Evolutionary conservation across 2,329 filamentous ascomycete species (phyloP).

Genomic region (Fusarium sp.): DNA sequence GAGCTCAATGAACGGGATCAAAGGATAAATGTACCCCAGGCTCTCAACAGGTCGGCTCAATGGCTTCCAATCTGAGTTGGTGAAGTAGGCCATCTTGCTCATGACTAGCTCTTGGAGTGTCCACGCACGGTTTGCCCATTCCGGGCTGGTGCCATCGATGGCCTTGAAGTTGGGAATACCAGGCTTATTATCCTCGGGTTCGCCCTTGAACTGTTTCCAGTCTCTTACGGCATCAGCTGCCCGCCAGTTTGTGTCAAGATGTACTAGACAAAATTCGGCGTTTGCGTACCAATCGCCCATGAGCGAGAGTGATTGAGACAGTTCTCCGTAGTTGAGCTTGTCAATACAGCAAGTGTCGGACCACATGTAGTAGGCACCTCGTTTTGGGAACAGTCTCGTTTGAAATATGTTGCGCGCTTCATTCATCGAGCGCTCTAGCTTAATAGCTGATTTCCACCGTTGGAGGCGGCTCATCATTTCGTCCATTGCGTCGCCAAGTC

Average conservation of each 20-base stretch:
- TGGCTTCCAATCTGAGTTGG: slow-evolving; percentile 2
- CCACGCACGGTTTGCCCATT: slow-evolving; percentile 16
- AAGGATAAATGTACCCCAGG: slow-evolving; percentile 2
- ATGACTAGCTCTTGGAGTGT: slow-evolving; percentile 9
- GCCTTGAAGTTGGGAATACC: not conserved
- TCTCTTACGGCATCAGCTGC: not conserved
- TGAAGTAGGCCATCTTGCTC: slow-evolving; percentile 15
- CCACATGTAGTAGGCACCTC: slow-evolving; percentile 7
- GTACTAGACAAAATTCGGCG: slow-evolving; percentile 6
- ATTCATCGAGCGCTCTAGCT: not conserved
- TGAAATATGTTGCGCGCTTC: not conserved
- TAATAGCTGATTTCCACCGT: slow-evolving; percentile 13
- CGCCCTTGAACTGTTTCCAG: slow-evolving; percentile 5
- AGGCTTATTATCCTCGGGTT: not conserved
- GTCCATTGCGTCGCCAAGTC: not conserved
- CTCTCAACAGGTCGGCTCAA: slow-evolving; percentile 10
- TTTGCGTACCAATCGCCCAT: slow-evolving; percentile 20
- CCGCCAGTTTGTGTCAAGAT: slow-evolving; percentile 1
- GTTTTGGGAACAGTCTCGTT: not conserved
- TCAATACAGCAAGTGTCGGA: slow-evolving; percentile 16
- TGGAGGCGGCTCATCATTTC: slow-evolving; percentile 6
- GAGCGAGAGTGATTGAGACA: slow-evolving; percentile 7
- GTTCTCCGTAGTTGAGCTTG: slow-evolving; percentile 10
- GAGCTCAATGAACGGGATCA: slow-evolving; percentile 3
- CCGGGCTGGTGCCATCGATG: not conserved